Percentiles rank a stretch among this genome's conserved stretches.
These are phyloP conservation scores for Talaromyces rugulosus DNA, from an alignment of 2,329 filamentous ascomycete genomes.

Conservation along the genomic window DNA sequence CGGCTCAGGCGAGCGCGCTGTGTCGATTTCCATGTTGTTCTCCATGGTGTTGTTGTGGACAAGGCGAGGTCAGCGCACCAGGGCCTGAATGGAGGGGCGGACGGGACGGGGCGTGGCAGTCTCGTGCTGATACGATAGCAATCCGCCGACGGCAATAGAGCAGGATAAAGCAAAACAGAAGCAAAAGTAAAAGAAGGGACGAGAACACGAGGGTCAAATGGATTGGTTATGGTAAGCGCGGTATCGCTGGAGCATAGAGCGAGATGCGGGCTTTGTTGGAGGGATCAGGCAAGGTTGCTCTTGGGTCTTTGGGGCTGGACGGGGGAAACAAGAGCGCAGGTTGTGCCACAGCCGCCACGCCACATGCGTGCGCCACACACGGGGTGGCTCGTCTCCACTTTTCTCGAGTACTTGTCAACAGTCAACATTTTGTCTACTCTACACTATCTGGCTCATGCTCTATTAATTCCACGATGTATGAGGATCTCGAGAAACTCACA, in stretches of 20 bases:
- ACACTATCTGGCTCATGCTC: neutral
- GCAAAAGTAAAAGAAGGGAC: slow-evolving; percentile 17
- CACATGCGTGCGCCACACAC: neutral
- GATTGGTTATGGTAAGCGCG: neutral
- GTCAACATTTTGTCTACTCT: neutral
- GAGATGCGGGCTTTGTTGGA: slow-evolving; percentile 3
- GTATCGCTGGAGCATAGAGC: slow-evolving; percentile 4
- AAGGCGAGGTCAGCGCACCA: slow-evolving; percentile 17
- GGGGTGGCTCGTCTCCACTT: neutral
- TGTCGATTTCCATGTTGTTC: slow-evolving; percentile 95
- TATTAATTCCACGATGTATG: neutral
- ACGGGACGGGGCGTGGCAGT: slow-evolving; percentile 8
- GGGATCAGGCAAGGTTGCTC: slow-evolving; percentile 7
- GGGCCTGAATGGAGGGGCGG: slow-evolving; percentile 22
- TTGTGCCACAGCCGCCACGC: slow-evolving; percentile 8
- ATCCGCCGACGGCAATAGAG: slow-evolving; percentile 1
- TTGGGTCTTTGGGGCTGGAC: neutral
- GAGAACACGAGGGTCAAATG: neutral
- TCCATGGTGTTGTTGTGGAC: slow-evolving; percentile 60
- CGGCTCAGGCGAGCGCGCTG: slow-evolving; percentile 75
- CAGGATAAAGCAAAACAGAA: slow-evolving; percentile 10
- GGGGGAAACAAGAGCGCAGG: slow-evolving; percentile 3
- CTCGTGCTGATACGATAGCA: slow-evolving; percentile 10
- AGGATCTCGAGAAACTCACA: neutral
- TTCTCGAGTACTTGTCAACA: neutral